Conservation (phyloP, 1,284 basidiomycete species). For the Fomitiporia mediterranea region DNA sequence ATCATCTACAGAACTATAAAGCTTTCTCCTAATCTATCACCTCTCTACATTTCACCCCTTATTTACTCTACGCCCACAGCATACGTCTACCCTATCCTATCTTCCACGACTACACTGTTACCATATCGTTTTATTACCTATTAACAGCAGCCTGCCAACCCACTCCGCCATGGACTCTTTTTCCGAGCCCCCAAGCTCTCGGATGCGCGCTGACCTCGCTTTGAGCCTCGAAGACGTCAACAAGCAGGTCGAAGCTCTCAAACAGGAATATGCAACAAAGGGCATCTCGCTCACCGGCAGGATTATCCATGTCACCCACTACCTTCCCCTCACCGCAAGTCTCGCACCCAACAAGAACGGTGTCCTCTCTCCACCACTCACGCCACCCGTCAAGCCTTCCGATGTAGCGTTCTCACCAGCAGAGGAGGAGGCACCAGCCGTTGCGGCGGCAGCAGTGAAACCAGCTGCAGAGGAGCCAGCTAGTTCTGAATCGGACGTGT, state of each 20-base stretch:
- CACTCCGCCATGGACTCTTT: constrained; percentile 46
- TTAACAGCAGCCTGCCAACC: neutral
- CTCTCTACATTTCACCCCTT: neutral
- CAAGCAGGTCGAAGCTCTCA: constrained; percentile 39
- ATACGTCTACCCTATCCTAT: neutral
- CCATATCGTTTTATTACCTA: too few species aligned
- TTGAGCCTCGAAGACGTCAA: constrained; percentile 52
- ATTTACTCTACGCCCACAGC: neutral
- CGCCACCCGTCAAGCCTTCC: constrained; percentile 48
- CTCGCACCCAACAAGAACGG: constrained; percentile 36
- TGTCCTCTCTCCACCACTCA: constrained; percentile 64
- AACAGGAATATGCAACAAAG: constrained; percentile 14
- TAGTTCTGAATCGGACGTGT: constrained; percentile 17
- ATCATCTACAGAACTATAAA: constrained; percentile 1
- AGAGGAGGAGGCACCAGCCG: constrained; percentile 16
- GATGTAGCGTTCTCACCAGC: constrained; percentile 34
- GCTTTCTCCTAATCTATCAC: neutral
- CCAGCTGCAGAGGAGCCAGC: constrained; percentile 14
- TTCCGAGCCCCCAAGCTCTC: constrained; percentile 37
- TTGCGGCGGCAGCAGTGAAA: constrained; percentile 26
- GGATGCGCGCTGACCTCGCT: constrained; percentile 28
- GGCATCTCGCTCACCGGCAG: constrained; percentile 63
- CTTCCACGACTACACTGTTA: neutral
- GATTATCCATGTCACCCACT: constrained; percentile 84
- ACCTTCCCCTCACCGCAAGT: constrained; percentile 65